A percentile compares a stretch with the other conserved stretches of the same genome.
Conservation (phyloP, 2,329 filamentous ascomycete genomes). For the Epichloe festucae region DNA sequence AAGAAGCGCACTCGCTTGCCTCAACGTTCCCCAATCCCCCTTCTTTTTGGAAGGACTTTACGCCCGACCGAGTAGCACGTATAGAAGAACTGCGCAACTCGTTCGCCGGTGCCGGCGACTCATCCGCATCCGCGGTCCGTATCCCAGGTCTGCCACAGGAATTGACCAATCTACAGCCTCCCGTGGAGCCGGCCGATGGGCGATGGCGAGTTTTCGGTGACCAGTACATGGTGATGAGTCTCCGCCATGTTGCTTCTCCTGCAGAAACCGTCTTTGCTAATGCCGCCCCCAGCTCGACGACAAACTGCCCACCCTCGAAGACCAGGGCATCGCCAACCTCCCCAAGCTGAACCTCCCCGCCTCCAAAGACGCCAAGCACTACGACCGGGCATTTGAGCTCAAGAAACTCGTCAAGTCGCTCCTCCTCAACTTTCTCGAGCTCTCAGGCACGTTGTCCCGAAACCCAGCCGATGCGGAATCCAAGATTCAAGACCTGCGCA, state of each 20-base stretch:
- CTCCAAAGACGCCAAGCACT: constrained; percentile 39
- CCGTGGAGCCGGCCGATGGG: constrained; percentile 57
- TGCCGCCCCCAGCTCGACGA: constrained; percentile 34
- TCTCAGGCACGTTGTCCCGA: constrained; percentile 41
- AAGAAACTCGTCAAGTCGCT: constrained; percentile 73
- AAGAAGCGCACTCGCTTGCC: constrained; percentile 34
- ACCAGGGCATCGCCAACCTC: constrained; percentile 59
- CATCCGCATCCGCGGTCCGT: constrained; percentile 17
- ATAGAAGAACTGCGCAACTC: constrained; percentile 30
- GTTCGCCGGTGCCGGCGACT: constrained; percentile 18
- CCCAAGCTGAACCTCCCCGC: constrained; percentile 25
- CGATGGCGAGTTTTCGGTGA: constrained; percentile 65
- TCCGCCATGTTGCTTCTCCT: neutral
- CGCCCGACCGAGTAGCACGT: constrained; percentile 54
- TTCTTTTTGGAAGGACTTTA: constrained; percentile 89
- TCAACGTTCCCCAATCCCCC: constrained; percentile 72
- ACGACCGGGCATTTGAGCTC: constrained; percentile 54
- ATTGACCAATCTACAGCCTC: constrained; percentile 68
- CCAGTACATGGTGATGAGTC: constrained; percentile 40
- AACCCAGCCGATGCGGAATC: constrained; percentile 39
- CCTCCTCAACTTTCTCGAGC: constrained; percentile 77
- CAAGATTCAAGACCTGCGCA: constrained; percentile 68
- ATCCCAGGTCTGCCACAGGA: constrained; percentile 50
- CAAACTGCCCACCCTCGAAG: constrained; percentile 52
- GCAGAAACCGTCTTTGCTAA: neutral